Conservation (phyloP, 192 early-diverging fungal genomes). For the Linnemannia schmuckeri region DNA sequence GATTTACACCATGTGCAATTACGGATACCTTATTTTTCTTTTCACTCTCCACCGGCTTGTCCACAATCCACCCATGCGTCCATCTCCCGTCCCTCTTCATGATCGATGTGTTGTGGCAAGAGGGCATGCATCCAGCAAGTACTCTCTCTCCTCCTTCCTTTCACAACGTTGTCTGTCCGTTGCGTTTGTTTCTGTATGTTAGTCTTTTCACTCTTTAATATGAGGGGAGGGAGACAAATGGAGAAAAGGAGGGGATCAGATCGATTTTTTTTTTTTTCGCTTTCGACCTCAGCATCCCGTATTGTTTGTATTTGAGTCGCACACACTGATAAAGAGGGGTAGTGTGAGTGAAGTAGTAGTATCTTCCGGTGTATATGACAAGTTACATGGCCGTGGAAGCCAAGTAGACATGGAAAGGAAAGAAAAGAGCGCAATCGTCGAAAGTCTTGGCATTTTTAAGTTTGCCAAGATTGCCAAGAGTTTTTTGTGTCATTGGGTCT, state of each 20-base stretch:
- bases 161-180: not conserved
- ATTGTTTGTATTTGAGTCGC: not conserved
- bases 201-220: not conserved
- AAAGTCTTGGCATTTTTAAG: conserved; percentile 54
- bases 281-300: not conserved
- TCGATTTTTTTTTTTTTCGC: not conserved
- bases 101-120: too few species aligned
- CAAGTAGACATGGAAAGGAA: not conserved
- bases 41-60: not conserved
- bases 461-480: conserved; percentile 56
- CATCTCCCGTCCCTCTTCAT: too few species aligned
- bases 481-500: conserved; percentile 10
- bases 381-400: not conserved
- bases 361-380: not conserved
- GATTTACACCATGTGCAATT: not conserved
- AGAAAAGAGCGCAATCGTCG: conserved; percentile 17
- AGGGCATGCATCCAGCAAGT: not conserved
- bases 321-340: not conserved
- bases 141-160: not conserved
- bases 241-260: not conserved
- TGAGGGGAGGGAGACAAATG: not conserved
- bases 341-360: not conserved
- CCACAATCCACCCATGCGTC: too few species aligned
- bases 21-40: not conserved
- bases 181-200: not conserved